Conservation (phyloP, 768 basidiomycete genomes). For the Hemileccinum rubropunctum region DNA sequence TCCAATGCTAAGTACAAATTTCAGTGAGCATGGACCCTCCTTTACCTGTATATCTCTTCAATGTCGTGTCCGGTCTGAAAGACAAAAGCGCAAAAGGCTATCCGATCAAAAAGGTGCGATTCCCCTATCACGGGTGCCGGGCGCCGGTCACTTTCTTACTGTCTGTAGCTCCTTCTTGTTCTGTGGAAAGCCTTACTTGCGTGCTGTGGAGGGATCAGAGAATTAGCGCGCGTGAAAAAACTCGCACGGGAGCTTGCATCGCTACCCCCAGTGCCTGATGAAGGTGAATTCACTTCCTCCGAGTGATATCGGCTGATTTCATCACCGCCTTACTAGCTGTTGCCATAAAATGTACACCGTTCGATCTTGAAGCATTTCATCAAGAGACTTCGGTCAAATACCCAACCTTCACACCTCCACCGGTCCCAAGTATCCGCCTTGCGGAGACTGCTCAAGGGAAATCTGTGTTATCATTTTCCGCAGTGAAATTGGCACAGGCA, state of each 20-base stretch:
- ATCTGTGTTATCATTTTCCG: constrained; percentile 36
- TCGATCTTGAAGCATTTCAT: constrained; percentile 87
- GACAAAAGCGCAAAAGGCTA: constrained; percentile 95
- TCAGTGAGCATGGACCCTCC: constrained; percentile 95
- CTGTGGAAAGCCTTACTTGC: constrained; percentile 93
- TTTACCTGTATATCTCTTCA: constrained; percentile 88
- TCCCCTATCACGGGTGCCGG: neutral
- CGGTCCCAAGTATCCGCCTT: constrained; percentile 35
- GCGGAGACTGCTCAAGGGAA: constrained; percentile 27
- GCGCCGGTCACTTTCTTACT: constrained; percentile 2
- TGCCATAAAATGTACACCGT: constrained; percentile 83
- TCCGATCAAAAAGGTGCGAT: constrained; percentile 88
- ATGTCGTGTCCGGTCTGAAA: constrained; percentile 82
- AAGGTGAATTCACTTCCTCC: constrained; percentile 33
- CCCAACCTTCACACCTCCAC: constrained; percentile 82
- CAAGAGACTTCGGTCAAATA: constrained; percentile 94
- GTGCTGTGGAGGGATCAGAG: constrained; percentile 90
- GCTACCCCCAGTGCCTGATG: constrained; percentile 53
- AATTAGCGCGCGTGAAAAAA: constrained; percentile 78
- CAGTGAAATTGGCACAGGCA: constrained; percentile 80
- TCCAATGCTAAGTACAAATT: constrained; percentile 6
- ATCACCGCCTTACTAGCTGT: constrained; percentile 37
- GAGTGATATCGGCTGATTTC: constrained; percentile 3
- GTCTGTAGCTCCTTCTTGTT: constrained; percentile 75
- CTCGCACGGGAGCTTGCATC: constrained; percentile 84